Base-by-base conservation (phyloP, 225 moss, liverwort and hornwort genomes). In the Straminergon stramineum region DNA sequence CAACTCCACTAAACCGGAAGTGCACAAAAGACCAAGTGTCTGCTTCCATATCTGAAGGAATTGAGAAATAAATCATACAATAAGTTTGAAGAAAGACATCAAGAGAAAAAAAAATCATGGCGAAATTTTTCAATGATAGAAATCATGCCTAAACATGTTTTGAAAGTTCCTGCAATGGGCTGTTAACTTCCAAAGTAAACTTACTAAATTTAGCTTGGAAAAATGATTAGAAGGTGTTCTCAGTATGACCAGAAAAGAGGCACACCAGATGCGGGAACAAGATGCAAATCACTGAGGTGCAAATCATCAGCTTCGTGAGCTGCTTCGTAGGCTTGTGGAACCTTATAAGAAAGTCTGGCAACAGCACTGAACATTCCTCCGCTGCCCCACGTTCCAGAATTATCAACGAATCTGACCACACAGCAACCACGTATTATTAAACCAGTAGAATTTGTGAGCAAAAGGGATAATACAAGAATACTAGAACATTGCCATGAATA, bases 301-400 rank as follows among this genome's bases (percentile, higher is more conserved):
- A 98, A 90, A 88, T 98, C 98, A 73, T 85, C 94, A 90, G 96
- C 96, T 90, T 90, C 91, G 81, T 92, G 91, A 66, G 97, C 96
- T 79, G 90, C 91, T 89, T 91, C 92, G 86, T 95, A 98, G 76
- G 93, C 96, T 92, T 95, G 92, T 81, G 95, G 93, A 87, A 97
- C 92, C 34, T 83, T 86, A 41, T 87, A 82, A 32, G 95, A 97
- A 65, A 98, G 92, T n/a, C 63, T 90, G 75, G 92, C 81, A 81
- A 98, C 85, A 53, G 98, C 94, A 86, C 90, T 89, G 58, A 98
- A 98, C 90, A 98, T 92, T 83, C 98, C 97, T 82, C 97, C 97
- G 34, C 75, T 92, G 81, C 98, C 98, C 98, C 98, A 98, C 20
- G 87, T 92, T 84, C 96, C 98, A 86, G 98, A 97, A 91, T 96